Conservation (phyloP, 192 early-diverging fungal genomes). For the Coemansia sp. region DNA sequence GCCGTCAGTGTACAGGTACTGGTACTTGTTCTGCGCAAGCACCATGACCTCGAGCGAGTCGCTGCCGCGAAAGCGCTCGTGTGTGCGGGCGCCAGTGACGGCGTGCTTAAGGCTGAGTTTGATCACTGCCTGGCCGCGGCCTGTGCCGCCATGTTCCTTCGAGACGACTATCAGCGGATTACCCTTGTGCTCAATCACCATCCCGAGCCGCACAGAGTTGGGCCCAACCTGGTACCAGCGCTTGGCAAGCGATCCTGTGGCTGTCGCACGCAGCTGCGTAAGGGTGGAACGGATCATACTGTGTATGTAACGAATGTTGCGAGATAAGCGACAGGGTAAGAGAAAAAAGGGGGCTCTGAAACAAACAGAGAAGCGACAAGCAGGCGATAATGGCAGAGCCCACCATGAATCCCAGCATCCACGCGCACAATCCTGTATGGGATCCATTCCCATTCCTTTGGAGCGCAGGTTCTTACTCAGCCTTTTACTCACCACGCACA, state of each 20-base stretch:
- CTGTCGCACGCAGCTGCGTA: background rate
- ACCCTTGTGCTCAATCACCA: constrained; percentile 67
- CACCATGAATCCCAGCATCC: too few species aligned
- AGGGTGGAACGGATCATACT: constrained; percentile 10
- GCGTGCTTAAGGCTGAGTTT: constrained; percentile 74
- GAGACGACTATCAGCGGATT: constrained; percentile 65
- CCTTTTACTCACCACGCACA: too few species aligned
- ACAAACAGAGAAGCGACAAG: background rate
- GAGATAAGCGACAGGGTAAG: background rate
- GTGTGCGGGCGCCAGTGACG: constrained; percentile 55
- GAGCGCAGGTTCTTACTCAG: too few species aligned
- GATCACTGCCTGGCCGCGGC: constrained; percentile 64
- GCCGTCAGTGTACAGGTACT: constrained; percentile 72
- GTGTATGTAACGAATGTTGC: background rate
- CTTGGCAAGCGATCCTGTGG: background rate
- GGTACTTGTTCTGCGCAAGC: constrained; percentile 63
- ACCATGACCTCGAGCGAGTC: constrained; percentile 71
- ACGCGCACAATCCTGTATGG: too few species aligned
- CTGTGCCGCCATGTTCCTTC: constrained; percentile 66
- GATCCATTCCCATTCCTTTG: too few species aligned
- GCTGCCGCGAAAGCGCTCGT: constrained; percentile 70
- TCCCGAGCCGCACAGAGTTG: constrained; percentile 58
- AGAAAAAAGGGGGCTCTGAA: background rate
- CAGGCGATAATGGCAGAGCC: too few species aligned
- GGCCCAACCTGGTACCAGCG: constrained; percentile 44